Percentiles rank a stretch among this genome's conserved stretches.
These are phyloP conservation scores for Pseudogymnoascus verrucosus DNA, from an alignment of 2,329 filamentous ascomycete species.

Conservation along the genomic window DNA sequence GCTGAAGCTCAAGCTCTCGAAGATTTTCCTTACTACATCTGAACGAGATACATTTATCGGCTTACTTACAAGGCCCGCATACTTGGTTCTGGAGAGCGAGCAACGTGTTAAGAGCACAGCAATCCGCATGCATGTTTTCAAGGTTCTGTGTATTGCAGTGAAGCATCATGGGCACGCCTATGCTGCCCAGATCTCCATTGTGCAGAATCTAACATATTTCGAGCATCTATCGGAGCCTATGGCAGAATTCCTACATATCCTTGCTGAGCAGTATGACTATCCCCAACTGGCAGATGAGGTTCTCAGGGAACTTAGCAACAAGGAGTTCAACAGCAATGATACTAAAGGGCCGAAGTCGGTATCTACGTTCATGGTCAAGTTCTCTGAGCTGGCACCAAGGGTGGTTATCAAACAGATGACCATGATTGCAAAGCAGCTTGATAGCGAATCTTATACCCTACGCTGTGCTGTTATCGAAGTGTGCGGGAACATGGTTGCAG, in stretches of 20 bases:
- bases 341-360: conserved; percentile 93
- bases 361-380: conserved; percentile 83
- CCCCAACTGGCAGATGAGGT: conserved; percentile 92
- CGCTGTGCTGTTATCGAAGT: conserved; percentile 93
- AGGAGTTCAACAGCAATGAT: conserved; percentile 96
- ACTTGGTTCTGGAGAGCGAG: conserved; percentile 90
- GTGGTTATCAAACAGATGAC: conserved; percentile 98
- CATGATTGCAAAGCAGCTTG: conserved; percentile 83
- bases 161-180: conserved; percentile 98
- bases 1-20: conserved; percentile 81
- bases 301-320: conserved; percentile 87
- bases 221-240: conserved; percentile 98
- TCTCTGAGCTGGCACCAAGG: conserved; percentile 85
- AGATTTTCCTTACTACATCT: conserved; percentile 92
- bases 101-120: conserved; percentile 79
- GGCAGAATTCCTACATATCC: conserved; percentile 94
- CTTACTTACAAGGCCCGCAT: conserved; percentile 85
- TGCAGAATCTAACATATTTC: conserved; percentile 96
- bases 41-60: conserved; percentile 93
- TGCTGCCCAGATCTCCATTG: conserved; percentile 92
- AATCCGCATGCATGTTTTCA: conserved; percentile 95
- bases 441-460: conserved; percentile 95
- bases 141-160: conserved; percentile 89
- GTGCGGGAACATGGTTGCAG: conserved; percentile 86
- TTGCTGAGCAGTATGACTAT: conserved; percentile 96